phyloP scores from a whole-genome alignment of 805 yeast species.

The Yarrowia hollandica region DNA sequence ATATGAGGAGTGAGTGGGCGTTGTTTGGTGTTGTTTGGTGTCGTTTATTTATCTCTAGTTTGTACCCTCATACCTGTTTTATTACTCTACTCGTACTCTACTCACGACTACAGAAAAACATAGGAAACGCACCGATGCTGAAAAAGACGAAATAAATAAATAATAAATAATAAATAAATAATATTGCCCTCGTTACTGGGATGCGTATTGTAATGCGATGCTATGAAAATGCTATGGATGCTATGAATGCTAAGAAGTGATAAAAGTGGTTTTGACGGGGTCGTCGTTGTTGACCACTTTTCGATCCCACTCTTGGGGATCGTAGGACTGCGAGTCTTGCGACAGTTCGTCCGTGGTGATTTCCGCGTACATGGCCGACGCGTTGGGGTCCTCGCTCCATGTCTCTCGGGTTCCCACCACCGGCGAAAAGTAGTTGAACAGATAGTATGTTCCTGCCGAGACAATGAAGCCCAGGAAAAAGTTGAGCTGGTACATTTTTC shows the following conservation, averaged over 20 bases:
- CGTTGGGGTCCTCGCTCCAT: slow-evolving; percentile 18
- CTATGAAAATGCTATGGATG: not conserved
- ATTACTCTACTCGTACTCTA: too few relatives aligned
- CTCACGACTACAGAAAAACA: too few relatives aligned
- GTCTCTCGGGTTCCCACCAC: slow-evolving; percentile 30
- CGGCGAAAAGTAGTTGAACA: slow-evolving; percentile 44
- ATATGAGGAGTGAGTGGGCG: too few relatives aligned
- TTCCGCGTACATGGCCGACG: slow-evolving; percentile 14
- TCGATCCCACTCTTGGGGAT: not conserved
- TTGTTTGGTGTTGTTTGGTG: too few relatives aligned
- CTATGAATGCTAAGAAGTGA: not conserved
- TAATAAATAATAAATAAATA: too few relatives aligned
- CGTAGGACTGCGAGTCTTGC: slow-evolving; percentile 5
- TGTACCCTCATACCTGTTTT: too few relatives aligned
- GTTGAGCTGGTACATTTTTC: slow-evolving; percentile 67
- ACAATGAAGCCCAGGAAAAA: slow-evolving; percentile 74
- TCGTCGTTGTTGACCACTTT: not conserved
- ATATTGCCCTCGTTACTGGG: too few relatives aligned
- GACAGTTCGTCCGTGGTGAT: slow-evolving; percentile 15
- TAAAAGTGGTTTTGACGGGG: not conserved
- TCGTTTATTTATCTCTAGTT: too few relatives aligned
- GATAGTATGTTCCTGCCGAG: slow-evolving; percentile 56
- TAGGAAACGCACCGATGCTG: not conserved
- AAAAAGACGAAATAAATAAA: too few relatives aligned
- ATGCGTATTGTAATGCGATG: too few relatives aligned